Percentiles rank a stretch among this genome's conserved stretches.
These are phyloP conservation scores for Penicillium waksmanii DNA, from an alignment of 495 filamentous ascomycete species.

Conservation along the genomic window DNA sequence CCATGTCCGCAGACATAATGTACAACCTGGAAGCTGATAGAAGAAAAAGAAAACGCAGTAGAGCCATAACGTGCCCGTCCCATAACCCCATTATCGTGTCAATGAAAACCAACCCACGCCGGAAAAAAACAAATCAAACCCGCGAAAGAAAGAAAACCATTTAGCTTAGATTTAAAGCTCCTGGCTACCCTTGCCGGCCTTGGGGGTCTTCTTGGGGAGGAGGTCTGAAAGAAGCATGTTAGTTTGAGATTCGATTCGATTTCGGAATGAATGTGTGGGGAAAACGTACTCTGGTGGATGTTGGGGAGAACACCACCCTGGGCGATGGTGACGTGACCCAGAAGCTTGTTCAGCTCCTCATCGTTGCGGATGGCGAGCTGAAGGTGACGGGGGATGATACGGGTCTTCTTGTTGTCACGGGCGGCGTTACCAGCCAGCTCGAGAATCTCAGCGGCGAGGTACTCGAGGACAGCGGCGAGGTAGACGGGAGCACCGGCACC, in stretches of 20 bases:
- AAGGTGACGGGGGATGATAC: conserved; percentile 99
- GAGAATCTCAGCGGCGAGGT: conserved; percentile 97
- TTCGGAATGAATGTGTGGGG: no score
- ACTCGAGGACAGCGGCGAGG: conserved; percentile 97
- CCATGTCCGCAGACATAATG: conserved; percentile 83
- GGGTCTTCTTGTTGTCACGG: conserved; percentile 99
- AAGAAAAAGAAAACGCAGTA: conserved; percentile 66
- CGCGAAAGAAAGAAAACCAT: conserved; percentile 50
- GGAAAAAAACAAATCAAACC: conserved; percentile 61
- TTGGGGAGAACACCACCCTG: conserved; percentile 99
- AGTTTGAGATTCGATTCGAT: conserved; percentile 31
- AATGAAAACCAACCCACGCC: conserved; percentile 64
- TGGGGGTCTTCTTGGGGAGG: conserved; percentile 96
- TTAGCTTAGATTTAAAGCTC: conserved; percentile 66
- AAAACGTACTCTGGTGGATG: conserved; percentile 90
- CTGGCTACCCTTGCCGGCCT: conserved; percentile 91
- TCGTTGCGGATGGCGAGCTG: conserved; percentile 99
- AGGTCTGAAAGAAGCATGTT: conserved; percentile 70
- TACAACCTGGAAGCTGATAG: conserved; percentile 79
- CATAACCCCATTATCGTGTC: conserved; percentile 91
- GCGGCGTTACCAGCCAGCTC: conserved; percentile 98
- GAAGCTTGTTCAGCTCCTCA: conserved; percentile 99
- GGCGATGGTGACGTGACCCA: conserved; percentile 98
- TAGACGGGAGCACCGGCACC: conserved; percentile 99
- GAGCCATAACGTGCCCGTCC: conserved; percentile 76